Conservation (phyloP, 139 green algal genomes). For the Pleodorina starrii region DNA sequence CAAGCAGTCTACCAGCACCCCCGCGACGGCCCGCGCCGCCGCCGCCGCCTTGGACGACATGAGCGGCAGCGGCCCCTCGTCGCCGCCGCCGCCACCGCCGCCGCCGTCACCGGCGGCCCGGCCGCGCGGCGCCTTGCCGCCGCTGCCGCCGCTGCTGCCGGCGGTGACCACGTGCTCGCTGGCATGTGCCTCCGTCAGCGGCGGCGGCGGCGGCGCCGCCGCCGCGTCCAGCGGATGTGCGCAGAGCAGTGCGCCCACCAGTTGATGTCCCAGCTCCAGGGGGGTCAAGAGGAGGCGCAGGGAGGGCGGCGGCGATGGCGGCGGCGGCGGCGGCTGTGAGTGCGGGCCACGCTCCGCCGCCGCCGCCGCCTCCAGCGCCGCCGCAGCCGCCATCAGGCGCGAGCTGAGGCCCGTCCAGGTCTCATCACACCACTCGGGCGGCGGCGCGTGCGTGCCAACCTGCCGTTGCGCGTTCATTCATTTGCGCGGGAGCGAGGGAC, state of each 20-base stretch:
- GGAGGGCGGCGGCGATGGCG: neutral
- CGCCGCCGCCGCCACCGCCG: neutral
- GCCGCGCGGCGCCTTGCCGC: neutral
- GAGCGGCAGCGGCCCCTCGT: neutral
- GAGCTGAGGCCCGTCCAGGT: no score
- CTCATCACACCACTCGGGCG: no score
- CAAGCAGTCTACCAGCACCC: neutral
- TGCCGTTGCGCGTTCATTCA: no score
- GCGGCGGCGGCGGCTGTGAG: no score
- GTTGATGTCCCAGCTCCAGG: neutral
- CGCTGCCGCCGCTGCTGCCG: neutral
- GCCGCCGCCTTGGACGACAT: neutral
- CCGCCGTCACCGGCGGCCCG: neutral
- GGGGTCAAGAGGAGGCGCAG: neutral
- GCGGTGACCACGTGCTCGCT: no score
- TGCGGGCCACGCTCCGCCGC: no score
- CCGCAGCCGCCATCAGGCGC: no score
- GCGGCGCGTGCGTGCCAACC: no score
- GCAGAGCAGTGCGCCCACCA: conserved; percentile 1
- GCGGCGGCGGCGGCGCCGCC: neutral
- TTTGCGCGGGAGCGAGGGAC: neutral
- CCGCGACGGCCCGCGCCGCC: neutral
- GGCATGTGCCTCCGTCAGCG: no score
- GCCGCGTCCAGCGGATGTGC: neutral
- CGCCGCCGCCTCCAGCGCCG: no score